Evolutionary conservation across 108 stramenopile species (phyloP).

Genomic region (Stephanodiscus minutulus): DNA sequence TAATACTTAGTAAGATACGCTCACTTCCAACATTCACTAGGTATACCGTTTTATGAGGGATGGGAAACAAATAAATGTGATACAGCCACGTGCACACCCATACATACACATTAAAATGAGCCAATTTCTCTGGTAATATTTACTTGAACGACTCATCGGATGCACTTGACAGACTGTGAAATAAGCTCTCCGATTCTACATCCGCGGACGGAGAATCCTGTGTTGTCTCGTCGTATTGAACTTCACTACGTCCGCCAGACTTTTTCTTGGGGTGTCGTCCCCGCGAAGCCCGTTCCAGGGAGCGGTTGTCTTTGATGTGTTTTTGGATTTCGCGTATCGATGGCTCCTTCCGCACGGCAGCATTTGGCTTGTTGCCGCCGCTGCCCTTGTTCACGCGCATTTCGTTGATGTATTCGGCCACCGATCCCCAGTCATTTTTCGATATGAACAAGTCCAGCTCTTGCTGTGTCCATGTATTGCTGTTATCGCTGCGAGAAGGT

Average conservation of each 20-base stretch:
- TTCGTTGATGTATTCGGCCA: slow-evolving; percentile 67
- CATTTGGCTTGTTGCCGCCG: not conserved
- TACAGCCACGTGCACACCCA: too few relatives aligned
- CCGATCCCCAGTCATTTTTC: slow-evolving; percentile 80
- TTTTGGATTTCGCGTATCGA: slow-evolving; percentile 24
- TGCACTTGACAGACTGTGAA: slow-evolving; percentile 10
- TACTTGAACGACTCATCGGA: not conserved
- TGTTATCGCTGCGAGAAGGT: not conserved
- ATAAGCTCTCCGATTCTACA: slow-evolving; percentile 10
- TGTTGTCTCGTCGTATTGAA: not conserved
- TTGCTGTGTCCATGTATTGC: slow-evolving; percentile 60
- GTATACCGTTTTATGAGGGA: not conserved
- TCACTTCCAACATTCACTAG: too few relatives aligned
- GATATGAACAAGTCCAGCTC: slow-evolving; percentile 79
- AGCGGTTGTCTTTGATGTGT: slow-evolving; percentile 8
- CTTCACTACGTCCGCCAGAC: not conserved
- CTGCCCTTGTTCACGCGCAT: slow-evolving; percentile 49
- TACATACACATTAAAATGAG: too few relatives aligned
- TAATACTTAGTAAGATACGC: too few relatives aligned
- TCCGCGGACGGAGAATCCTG: not conserved
- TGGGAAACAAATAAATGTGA: not conserved
- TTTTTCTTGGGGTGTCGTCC: not conserved
- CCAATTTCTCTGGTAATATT: too few relatives aligned
- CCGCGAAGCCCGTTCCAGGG: too few relatives aligned
- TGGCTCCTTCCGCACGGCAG: not conserved